Conservation (phyloP, 495 filamentous ascomycete species). For the Penicillium tannophilum region DNA sequence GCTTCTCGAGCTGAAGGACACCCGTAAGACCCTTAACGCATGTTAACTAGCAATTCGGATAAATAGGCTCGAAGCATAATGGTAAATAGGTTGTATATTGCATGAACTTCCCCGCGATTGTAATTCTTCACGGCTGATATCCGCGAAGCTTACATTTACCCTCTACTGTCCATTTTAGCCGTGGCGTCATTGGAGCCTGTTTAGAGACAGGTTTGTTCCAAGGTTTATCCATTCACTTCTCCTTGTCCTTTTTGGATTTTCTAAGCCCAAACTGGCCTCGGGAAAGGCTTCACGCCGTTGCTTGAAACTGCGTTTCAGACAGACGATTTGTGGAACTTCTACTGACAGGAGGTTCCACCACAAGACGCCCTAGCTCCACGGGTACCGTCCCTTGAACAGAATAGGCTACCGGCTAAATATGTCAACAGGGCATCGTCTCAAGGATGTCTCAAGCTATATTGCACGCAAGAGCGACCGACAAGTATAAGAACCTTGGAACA, state of each 20-base stretch:
- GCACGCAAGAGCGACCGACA: background rate
- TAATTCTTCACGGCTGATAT: background rate
- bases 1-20: background rate
- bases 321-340: constrained; percentile 8
- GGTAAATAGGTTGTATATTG: background rate
- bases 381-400: background rate
- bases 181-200: background rate
- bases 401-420: constrained; percentile 8
- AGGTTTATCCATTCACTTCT: background rate
- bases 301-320: background rate
- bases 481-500: background rate
- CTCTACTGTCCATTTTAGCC: background rate
- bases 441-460: background rate
- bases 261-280: background rate
- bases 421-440: background rate
- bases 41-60: background rate
- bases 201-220: background rate
- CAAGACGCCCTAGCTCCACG: background rate
- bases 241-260: background rate
- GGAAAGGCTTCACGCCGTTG: background rate
- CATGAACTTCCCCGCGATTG: background rate
- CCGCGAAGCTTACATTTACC: background rate
- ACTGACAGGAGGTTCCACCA: background rate
- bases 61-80: background rate
- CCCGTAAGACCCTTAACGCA: background rate